Evolutionary conservation across 768 basidiomycete species (phyloP).

Genomic region (Pulveroboletus ravenelii): DNA sequence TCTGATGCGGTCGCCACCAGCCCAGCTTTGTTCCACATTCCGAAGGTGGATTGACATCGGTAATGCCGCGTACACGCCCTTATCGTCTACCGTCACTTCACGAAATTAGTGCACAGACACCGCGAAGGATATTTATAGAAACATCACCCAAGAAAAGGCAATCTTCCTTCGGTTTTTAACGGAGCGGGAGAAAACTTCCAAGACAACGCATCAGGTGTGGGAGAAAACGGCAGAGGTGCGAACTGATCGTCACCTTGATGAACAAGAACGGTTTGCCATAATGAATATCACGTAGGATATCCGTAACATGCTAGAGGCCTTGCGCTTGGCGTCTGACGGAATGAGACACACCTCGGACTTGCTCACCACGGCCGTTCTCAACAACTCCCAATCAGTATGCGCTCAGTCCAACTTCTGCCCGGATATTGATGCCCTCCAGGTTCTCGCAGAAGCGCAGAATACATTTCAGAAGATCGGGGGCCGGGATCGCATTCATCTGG

Average conservation of each 20-base stretch:
- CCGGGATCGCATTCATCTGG: constrained; percentile 16
- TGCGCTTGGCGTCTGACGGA: constrained; percentile 17
- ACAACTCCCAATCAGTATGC: constrained; percentile 21
- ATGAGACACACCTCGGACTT: constrained; percentile 22
- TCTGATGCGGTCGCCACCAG: constrained; percentile 36
- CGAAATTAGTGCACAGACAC: constrained; percentile 38
- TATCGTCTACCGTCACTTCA: constrained; percentile 5
- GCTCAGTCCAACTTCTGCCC: not conserved
- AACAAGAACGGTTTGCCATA: not conserved
- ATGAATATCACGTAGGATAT: constrained; percentile 25
- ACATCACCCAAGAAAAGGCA: constrained; percentile 57
- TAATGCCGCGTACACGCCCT: constrained; percentile 25
- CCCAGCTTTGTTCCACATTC: constrained; percentile 74
- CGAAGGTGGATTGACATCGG: constrained; percentile 73
- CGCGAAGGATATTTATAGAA: constrained; percentile 63
- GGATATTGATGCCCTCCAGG: constrained; percentile 16
- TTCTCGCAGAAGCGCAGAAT: constrained; percentile 19
- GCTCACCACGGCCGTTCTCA: constrained; percentile 7
- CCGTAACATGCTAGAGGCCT: constrained; percentile 17
- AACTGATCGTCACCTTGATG: constrained; percentile 1
- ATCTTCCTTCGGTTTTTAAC: constrained; percentile 44
- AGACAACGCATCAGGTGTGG: constrained; percentile 29
- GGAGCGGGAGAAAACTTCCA: constrained; percentile 39
- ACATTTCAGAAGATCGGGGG: constrained; percentile 20
- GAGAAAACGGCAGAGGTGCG: constrained; percentile 24